Base-by-base conservation (phyloP, 306 rosid genomes). In the Inga oerstediana region DNA sequence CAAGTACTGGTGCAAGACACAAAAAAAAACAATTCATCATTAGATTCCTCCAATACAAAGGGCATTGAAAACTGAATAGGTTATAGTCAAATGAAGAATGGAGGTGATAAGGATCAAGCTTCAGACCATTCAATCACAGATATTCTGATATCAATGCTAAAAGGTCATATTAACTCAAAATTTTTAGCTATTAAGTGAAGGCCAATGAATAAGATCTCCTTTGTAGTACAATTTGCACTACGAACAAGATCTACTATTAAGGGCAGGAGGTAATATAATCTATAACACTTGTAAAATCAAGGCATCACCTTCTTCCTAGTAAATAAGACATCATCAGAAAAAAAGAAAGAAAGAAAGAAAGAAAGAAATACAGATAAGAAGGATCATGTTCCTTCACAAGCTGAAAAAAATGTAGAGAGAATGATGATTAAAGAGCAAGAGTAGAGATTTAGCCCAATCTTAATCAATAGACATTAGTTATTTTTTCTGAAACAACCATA, bases 1-100 rank as follows among this genome's bases (percentile, higher is more conserved):
- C 4, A 89, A 94, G 89, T 90, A 94, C 99, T 96, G 92, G 67
- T 19, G 72, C 83, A 84, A 34, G 51, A 82, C 68, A 27, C 27
- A 45, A 8, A 27, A 37, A 66, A 65, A 30, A 35, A 71, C 35
- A n/a, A 30, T 35, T 48, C 39, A 64, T 64, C 37, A 27, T 62
- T 24, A 62, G 68, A 24, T 61, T 24, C 54, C 66, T 58, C 44
- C 22, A 69, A 56, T 44, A 66, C 72, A 54, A 54, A 54, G 61
- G 24, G 24, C 61, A 54, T 19, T 19, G 61, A 54, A 7, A 54
- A 54, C 61, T 54, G 24, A 54, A 54, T 6, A 54, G 27, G 11
- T 19, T 19, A 19, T 19, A 54, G 61, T 54, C 61, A 54, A 19
- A 54, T 37, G 30, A 35, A 17, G 73, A 37, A 68, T 37, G 27